phyloP scores from a whole-genome alignment of 352 stramenopile genomes.

The Vaucheria bursata region DNA sequence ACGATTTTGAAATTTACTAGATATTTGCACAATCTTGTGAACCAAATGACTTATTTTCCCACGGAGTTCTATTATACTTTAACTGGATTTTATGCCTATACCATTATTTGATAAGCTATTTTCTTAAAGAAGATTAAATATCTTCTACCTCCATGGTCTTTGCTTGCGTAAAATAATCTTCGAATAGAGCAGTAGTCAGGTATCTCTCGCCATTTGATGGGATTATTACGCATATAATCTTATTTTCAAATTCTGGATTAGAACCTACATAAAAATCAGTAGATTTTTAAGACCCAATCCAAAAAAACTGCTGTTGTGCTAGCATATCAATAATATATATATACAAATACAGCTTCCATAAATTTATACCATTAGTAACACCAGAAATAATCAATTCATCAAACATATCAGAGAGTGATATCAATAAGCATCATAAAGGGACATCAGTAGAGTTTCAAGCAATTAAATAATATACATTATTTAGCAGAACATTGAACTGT shows the following conservation, averaged over 20 bases:
- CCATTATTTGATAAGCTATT: too few species aligned
- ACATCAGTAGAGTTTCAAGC: neutral
- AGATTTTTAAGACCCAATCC: neutral
- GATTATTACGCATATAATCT: slow-evolving; percentile 65
- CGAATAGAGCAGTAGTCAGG: slow-evolving; percentile 65
- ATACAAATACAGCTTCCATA: neutral
- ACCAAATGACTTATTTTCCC: too few species aligned
- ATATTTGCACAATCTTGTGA: too few species aligned
- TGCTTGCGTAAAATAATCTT: too few species aligned
- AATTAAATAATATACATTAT: neutral
- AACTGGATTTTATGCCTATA: too few species aligned
- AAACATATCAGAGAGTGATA: neutral
- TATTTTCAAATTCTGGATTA: slow-evolving; percentile 62
- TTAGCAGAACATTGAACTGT: neutral
- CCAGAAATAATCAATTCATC: neutral
- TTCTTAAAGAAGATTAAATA: too few species aligned
- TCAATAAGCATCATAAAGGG: neutral
- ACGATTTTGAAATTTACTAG: too few species aligned
- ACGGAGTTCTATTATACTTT: too few species aligned
- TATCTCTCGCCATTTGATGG: slow-evolving; percentile 70
- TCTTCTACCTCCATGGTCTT: too few species aligned
- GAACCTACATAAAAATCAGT: neutral
- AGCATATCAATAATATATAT: neutral
- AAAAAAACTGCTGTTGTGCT: neutral
- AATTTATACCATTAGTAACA: neutral